Conservation (phyloP, 129 eudicot genomes). For the Flaveria linearis region DNA sequence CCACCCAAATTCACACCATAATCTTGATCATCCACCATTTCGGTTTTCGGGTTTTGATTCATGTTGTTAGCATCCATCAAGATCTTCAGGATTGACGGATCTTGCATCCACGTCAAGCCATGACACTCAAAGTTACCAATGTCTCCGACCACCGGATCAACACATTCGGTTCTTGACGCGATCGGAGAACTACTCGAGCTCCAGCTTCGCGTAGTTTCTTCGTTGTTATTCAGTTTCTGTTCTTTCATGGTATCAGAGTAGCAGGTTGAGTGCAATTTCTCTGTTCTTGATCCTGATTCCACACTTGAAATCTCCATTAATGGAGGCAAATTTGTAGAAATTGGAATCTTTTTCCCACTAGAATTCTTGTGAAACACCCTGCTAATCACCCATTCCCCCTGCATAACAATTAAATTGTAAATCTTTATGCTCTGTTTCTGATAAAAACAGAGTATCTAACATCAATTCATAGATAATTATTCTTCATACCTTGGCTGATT, state of each 20-base stretch:
- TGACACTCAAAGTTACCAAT: slow-evolving; percentile 15
- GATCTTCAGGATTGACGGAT: slow-evolving; percentile 50
- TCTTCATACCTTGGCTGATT: slow-evolving; percentile 50
- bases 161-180: slow-evolving; percentile 18
- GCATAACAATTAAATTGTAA: not conserved
- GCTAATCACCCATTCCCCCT: slow-evolving; percentile 93
- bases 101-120: slow-evolving; percentile 55
- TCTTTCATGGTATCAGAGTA: slow-evolving; percentile 61
- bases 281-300: slow-evolving; percentile 39
- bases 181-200: too few species aligned
- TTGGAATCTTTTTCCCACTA: slow-evolving; percentile 54
- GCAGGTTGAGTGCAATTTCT: slow-evolving; percentile 67
- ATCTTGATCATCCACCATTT: slow-evolving; percentile 30
- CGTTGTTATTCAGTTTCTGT: slow-evolving; percentile 34
- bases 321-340: slow-evolving; percentile 63
- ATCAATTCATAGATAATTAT: not conserved
- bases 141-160: slow-evolving; percentile 31
- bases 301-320: slow-evolving; percentile 52
- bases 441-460: slow-evolving; percentile 16
- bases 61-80: slow-evolving; percentile 41
- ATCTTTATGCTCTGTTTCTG: not conserved
- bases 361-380: slow-evolving; percentile 71
- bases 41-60: slow-evolving; percentile 26
- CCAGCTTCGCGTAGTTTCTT: slow-evolving; percentile 14
- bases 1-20: slow-evolving; percentile 39